These are phyloP conservation scores for Syzygium grande DNA, from an alignment of 345 rosid genomes.

Conservation along the genomic window DNA sequence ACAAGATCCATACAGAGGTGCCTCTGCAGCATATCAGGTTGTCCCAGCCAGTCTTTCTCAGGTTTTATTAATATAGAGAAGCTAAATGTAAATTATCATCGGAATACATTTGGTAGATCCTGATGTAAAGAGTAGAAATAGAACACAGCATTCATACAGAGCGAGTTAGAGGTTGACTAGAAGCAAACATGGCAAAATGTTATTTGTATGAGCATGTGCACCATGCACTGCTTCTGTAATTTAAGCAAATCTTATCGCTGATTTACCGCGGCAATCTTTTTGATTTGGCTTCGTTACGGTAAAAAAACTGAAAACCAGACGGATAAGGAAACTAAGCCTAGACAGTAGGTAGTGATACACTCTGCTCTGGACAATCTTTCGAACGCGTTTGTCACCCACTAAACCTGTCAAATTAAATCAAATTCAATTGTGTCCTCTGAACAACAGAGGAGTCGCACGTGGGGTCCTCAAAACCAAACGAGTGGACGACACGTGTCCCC, in stretches of 20 bases:
- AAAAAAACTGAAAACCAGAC: background rate
- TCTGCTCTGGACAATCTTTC: too few species aligned
- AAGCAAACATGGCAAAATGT: background rate
- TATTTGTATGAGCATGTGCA: background rate
- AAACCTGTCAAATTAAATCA: background rate
- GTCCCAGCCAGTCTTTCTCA: background rate
- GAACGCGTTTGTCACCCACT: background rate
- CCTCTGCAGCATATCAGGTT: background rate
- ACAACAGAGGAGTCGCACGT: background rate
- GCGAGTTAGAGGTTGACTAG: background rate
- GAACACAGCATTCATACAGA: background rate
- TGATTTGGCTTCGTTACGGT: background rate
- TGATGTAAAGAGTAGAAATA: background rate
- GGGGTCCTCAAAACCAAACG: background rate
- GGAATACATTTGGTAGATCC: background rate
- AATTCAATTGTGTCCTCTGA: background rate
- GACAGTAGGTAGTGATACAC: too few species aligned
- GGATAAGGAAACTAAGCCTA: background rate
- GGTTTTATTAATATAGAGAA: background rate
- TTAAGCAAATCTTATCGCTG: background rate
- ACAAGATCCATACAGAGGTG: background rate
- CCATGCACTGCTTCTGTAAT: background rate
- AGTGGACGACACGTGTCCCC: background rate
- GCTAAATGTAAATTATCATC: background rate
- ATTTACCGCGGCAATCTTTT: background rate